Evolutionary conservation across 371 early-diverging fungal species (phyloP).

Genomic region (Mucor sp.): DNA sequence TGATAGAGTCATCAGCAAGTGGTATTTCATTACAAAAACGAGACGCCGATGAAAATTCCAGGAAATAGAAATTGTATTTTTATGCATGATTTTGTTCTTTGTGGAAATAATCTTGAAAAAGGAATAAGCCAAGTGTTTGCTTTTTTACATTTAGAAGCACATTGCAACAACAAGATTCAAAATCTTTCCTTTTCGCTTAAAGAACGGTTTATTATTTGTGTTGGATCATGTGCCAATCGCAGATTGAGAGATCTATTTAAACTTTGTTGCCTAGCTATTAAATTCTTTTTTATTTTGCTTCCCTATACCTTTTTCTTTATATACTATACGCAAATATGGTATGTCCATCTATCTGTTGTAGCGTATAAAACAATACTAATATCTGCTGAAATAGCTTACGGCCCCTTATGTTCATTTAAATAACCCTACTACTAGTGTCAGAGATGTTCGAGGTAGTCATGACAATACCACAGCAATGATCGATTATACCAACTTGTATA

Average conservation of each 20-base stretch:
- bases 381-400: slow-evolving; percentile 17
- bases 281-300: neutral
- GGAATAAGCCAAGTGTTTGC: neutral
- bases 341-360: neutral
- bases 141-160: neutral
- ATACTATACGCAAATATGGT: slow-evolving; percentile 11
- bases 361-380: neutral
- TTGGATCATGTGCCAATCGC: neutral
- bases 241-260: slow-evolving; percentile 4
- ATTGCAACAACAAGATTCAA: neutral
- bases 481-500: slow-evolving; percentile 47
- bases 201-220: neutral
- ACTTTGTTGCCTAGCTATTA: slow-evolving; percentile 5
- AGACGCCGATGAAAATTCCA: neutral
- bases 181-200: neutral
- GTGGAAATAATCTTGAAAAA: neutral
- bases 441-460: slow-evolving; percentile 3
- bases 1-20: neutral
- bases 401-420: slow-evolving; percentile 27
- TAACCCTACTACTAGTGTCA: neutral
- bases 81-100: slow-evolving; percentile 2
- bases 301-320: slow-evolving; percentile 3
- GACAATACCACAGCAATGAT: slow-evolving; percentile 18
- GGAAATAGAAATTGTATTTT: neutral
- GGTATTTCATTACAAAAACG: neutral